Percentiles rank a stretch among this genome's conserved stretches.
These are phyloP conservation scores for Fusarium albidum DNA, from an alignment of 2,329 filamentous ascomycete species.

Conservation along the genomic window DNA sequence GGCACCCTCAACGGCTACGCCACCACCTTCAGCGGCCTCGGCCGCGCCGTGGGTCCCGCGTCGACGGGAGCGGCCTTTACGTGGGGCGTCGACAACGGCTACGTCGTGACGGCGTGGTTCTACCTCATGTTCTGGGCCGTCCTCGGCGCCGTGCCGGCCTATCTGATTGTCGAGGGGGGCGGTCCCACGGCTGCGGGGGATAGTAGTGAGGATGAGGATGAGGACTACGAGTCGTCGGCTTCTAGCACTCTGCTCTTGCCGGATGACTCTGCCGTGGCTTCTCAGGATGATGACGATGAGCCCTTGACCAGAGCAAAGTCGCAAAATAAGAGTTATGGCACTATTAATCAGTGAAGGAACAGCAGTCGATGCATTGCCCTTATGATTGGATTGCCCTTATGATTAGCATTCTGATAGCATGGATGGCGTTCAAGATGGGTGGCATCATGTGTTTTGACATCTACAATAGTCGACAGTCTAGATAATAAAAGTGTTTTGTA, in stretches of 20 bases:
- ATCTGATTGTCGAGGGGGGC: constrained; percentile 77
- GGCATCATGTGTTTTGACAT: neutral
- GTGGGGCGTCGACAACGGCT: constrained; percentile 77
- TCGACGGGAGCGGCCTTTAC: constrained; percentile 77
- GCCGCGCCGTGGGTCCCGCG: constrained; percentile 81
- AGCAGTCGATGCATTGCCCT: neutral
- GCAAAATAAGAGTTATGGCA: constrained; percentile 30
- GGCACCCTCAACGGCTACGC: constrained; percentile 93
- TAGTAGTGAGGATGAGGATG: constrained; percentile 44
- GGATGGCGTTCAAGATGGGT: constrained; percentile 1
- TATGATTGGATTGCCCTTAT: too few species aligned
- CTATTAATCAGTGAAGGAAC: constrained; percentile 14
- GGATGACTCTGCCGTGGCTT: constrained; percentile 30
- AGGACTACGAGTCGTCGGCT: constrained; percentile 25
- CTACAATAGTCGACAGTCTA: neutral
- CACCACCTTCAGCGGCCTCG: constrained; percentile 82
- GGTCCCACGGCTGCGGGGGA: constrained; percentile 60
- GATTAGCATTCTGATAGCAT: constrained; percentile 5
- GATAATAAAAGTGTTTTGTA: constrained; percentile 4
- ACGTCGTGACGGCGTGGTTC: constrained; percentile 84
- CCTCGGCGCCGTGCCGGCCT: constrained; percentile 75
- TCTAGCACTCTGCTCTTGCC: constrained; percentile 34
- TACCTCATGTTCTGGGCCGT: constrained; percentile 70
- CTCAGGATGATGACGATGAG: constrained; percentile 30
- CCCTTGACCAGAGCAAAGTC: constrained; percentile 24